Evolutionary conservation across 73 alveolate genomes (phyloP), one percentile per base, ranked within the genome.

Genomic region (Halteria grandinella): DNA sequence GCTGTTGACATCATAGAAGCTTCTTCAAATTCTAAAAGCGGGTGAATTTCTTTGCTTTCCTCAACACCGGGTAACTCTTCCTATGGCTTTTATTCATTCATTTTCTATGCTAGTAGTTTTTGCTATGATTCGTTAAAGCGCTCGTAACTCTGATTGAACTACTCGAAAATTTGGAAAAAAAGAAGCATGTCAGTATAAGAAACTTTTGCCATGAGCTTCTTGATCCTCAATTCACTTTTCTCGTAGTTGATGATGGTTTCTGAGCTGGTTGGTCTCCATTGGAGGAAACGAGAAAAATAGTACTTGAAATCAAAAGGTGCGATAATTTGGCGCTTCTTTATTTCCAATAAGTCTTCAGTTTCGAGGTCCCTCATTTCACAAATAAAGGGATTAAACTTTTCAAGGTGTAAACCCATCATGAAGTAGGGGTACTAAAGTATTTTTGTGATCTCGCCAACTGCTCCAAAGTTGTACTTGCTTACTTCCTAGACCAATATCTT

Each of bases 331-430:
- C 80, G 21, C 53, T 66, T 66, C 5, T 66, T 41, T 1, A 66
- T 66, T 10, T 66, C 66, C 43, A 45, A 14, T 28, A 66, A 66
- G 15, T 66, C 43, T 15, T 45, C 43, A 14, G 17, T 66, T 44
- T 66, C 80, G 4, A 66, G 52, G 47, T 66, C 80, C 4, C 34
- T 10, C 20, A 66, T 20, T 5, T 66, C 80, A 25, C 69, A 66
- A 66, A 66, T 66, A 47, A 66, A 66, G 4, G 63, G 66, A 45
- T 57, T 36, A 20, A 66, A 40, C 6, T 23, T 28, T 1, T 21
- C 32, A 4, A 43, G 53, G 43, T 66, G 47, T 3, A 66, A 47
- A 25, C 80, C 47, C 80, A 66, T 66, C 80, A 63, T n/a, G n/a
- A n/a, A n/a, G n/a, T n/a, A n/a, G n/a, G n/a, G n/a, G n/a, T n/a